phyloP scores from a whole-genome alignment of 2,329 filamentous ascomycete genomes.

The Fusarium palustre region DNA sequence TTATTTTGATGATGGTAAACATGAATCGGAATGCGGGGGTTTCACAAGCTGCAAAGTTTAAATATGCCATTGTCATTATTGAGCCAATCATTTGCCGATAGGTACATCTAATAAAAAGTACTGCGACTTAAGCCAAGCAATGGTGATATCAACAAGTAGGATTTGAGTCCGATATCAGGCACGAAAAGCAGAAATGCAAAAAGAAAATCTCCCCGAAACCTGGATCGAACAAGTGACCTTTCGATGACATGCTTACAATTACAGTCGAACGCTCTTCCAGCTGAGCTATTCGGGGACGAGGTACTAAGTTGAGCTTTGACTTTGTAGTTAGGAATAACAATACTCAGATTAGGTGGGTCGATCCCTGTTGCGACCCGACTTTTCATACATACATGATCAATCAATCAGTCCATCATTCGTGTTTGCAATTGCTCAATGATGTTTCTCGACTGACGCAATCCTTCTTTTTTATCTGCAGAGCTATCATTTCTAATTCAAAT shows the following conservation, averaged over 20 bases:
- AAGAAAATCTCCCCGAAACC: constrained; percentile 33
- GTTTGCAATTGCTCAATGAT: neutral
- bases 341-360: accelerated
- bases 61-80: neutral
- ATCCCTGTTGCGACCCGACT: neutral
- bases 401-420: no score
- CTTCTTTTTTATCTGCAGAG: accelerated
- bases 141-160: neutral
- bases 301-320: neutral
- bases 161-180: no score
- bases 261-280: constrained; percentile 43
- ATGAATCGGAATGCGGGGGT: neutral
- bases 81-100: neutral
- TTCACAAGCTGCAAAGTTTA: neutral
- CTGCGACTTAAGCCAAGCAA: neutral
- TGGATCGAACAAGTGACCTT: constrained; percentile 43
- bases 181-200: no score
- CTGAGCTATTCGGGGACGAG: constrained; percentile 41
- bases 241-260: constrained; percentile 33
- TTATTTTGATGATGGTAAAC: neutral
- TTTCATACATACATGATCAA: no score
- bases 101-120: neutral
- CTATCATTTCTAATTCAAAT: accelerated
- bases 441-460: neutral
- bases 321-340: accelerated